Evolutionary conservation across 2,329 filamentous ascomycete species (phyloP), one percentile per base, ranked within the genome.

Genomic region (Periglandula ipomoeae): DNA sequence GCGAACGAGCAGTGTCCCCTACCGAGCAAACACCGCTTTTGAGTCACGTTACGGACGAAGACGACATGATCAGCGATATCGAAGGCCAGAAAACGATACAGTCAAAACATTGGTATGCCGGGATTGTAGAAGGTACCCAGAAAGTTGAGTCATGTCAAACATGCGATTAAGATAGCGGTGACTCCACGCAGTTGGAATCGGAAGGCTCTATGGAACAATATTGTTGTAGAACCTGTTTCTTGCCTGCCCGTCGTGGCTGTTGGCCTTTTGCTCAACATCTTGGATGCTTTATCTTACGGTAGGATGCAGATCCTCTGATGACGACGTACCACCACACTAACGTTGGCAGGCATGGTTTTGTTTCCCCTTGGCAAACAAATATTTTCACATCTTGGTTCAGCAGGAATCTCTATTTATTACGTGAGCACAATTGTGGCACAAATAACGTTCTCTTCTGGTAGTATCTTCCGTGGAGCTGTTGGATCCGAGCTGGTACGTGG

Each of bases 381-480:
- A 19, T 98, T 98, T 64, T 80, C 85, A 24, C 78, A 85, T 53
- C 79, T 97, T 6, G 93, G 91, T 2, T 84, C 91, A 1, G 91
- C 95, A 49, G 93, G 93, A 22, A 95, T 98, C 49, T 95, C 93
- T 1, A 96, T 98, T 68, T 98, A 97, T 70, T 98, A 97, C 65
- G 87, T 98, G 57, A 96, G 90, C 74, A 96, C 90, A 50, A 95
- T 98, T 54, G 79, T 97, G 37, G 87, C 93, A 0, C 93, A 98
- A 63, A 67, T 98, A 46, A 86, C 89, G 15, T 97, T 91, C 63
- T 96, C 91, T 0, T 76, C 77, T 19, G 86, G 89, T 1, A 96
- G 90, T 59, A 82, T 88, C 30, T 98, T 98, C 70, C 85, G 79
- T 56, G 91, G 93, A 15, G 89, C 88, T 3, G 82, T 98, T 51